A percentile compares a stretch with the other conserved stretches of the same genome.
phyloP scores from a whole-genome alignment of 495 filamentous ascomycete species.

The Neurospora tetrasperma region DNA sequence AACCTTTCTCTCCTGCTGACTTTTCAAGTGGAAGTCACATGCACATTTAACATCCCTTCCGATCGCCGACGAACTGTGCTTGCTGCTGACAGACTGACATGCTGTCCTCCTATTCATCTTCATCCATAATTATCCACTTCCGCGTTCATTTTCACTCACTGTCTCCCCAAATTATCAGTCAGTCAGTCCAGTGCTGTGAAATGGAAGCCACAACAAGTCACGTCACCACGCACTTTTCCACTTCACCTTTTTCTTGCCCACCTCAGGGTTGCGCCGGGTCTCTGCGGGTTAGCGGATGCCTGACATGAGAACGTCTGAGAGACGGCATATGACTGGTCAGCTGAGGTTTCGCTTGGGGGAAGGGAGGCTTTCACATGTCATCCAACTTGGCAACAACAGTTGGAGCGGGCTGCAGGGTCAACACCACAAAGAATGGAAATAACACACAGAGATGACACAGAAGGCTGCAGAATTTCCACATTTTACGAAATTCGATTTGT shows the following conservation, averaged over 20 bases:
- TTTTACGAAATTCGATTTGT: background rate
- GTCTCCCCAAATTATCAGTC: background rate
- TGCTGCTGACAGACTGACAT: background rate
- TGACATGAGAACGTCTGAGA: background rate
- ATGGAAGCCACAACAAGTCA: background rate
- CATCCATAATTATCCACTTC: background rate
- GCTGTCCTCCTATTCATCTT: background rate
- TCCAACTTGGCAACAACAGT: background rate
- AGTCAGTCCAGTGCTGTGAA: background rate
- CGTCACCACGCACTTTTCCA: background rate
- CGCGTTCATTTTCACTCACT: background rate
- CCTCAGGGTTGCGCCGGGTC: background rate
- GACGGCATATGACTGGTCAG: background rate
- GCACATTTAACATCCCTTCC: background rate
- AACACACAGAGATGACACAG: background rate
- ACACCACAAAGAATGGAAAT: background rate
- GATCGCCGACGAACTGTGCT: background rate
- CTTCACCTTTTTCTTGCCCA: too few species aligned
- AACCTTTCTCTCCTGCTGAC: background rate
- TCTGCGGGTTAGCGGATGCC: constrained; percentile 15
- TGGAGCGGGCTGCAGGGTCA: background rate
- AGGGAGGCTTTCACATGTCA: background rate
- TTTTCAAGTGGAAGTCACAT: background rate
- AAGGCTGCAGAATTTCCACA: background rate
- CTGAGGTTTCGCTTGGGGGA: background rate